Evolutionary conservation across 2,329 filamentous ascomycete genomes (phyloP).

Genomic region (Neofusicoccum kwambonambiense): DNA sequence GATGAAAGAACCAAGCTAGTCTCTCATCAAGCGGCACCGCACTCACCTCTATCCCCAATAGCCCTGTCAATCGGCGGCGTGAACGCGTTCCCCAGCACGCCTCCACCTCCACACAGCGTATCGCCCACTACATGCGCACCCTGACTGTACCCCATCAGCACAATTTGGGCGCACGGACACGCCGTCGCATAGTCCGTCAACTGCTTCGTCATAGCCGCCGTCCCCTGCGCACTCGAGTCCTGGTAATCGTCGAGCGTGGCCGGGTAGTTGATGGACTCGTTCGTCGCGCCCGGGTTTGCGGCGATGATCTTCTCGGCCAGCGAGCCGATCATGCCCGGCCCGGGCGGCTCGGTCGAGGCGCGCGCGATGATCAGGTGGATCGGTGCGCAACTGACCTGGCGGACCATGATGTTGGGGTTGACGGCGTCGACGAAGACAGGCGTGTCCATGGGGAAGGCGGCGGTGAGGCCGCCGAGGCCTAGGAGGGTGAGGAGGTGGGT

Average conservation of each 20-base stretch:
- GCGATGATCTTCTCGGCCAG: not conserved
- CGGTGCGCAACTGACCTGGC: constrained; percentile 4
- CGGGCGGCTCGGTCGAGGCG: not conserved
- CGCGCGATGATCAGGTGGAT: constrained; percentile 10
- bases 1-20: no score
- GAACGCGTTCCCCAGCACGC: not conserved
- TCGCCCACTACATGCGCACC: constrained; percentile 32
- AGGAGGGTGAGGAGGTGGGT: not conserved
- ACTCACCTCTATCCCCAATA: constrained; percentile 1
- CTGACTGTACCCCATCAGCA: constrained; percentile 34
- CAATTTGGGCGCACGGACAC: constrained; percentile 30
- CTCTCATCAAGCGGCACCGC: no score
- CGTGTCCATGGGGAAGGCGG: not conserved
- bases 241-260: constrained; percentile 4
- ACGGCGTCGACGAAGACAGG: not conserved
- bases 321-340: not conserved
- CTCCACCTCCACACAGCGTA: constrained; percentile 22
- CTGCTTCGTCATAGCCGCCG: not conserved
- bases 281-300: constrained; percentile 3
- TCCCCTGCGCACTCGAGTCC: not conserved
- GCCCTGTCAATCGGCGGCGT: not conserved
- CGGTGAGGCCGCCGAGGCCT: not conserved
- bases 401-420: not conserved
- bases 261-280: constrained; percentile 7
- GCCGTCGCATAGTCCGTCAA: constrained; percentile 8